Percentiles rank a stretch among this genome's conserved stretches.
Conservation (phyloP, 306 rosid genomes). For the Vicia sativa region DNA sequence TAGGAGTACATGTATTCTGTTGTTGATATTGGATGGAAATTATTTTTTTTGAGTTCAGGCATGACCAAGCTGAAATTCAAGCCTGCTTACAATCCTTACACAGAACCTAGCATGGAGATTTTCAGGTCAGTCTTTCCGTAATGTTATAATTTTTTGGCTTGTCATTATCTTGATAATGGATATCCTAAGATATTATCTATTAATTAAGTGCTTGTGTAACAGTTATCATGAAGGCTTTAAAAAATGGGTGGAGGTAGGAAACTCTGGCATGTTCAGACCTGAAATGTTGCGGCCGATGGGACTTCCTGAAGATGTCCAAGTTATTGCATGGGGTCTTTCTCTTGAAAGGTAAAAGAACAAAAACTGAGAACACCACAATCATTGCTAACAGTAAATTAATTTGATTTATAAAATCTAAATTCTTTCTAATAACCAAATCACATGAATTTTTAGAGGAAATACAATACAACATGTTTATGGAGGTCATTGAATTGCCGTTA, state of each 20-base stretch:
- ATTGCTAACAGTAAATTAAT: conserved; percentile 11
- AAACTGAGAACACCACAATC: neutral
- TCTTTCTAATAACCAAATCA: neutral
- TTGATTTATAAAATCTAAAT: neutral
- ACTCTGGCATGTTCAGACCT: conserved; percentile 98
- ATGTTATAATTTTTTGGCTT: conserved; percentile 23
- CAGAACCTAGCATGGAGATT: conserved; percentile 99
- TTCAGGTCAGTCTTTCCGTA: conserved; percentile 60
- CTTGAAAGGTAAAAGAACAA: conserved; percentile 76
- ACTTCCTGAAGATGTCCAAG: conserved; percentile 94
- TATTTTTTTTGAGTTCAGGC: conserved; percentile 52
- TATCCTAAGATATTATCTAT: neutral
- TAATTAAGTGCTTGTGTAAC: conserved; percentile 25
- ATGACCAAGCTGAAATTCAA: conserved; percentile 84
- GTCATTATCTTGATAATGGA: conserved; percentile 7
- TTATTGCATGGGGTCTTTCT: conserved; percentile 96
- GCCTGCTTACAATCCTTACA: conserved; percentile 96
- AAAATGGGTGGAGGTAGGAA: conserved; percentile 94
- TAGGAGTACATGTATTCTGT: conserved; percentile 12
- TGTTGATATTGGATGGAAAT: neutral
- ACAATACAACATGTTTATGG: conserved; percentile 14
- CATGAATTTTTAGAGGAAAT: neutral
- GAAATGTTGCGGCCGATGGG: conserved; percentile 99
- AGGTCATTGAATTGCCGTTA: conserved; percentile 4
- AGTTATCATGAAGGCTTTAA: conserved; percentile 92